These are phyloP conservation scores for Yamagishiella unicocca DNA, from an alignment of 139 green algal genomes.

Conservation along the genomic window DNA sequence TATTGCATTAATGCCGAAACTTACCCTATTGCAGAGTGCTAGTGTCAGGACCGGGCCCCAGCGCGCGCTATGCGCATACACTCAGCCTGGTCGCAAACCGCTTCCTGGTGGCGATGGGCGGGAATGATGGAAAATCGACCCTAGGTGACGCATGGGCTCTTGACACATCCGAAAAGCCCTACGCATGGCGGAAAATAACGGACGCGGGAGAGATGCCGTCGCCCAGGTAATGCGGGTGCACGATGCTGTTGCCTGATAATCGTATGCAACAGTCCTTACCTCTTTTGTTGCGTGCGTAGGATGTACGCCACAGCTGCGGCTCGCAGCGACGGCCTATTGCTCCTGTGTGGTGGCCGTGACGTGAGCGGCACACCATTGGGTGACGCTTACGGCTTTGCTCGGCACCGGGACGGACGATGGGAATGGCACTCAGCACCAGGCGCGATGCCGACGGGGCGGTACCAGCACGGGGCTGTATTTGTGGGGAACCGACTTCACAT, in stretches of 20 bases:
- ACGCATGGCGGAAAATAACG: slow-evolving; percentile 95
- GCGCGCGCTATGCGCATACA: slow-evolving; percentile 96
- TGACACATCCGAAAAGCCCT: slow-evolving; percentile 99
- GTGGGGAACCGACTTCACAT: slow-evolving; percentile 95
- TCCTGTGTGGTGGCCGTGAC: slow-evolving; percentile 96
- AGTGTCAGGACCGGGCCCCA: slow-evolving; percentile 93
- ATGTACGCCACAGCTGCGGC: slow-evolving; percentile 98
- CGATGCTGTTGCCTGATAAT: too few relatives aligned
- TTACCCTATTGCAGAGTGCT: slow-evolving; percentile 82
- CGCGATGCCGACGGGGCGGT: slow-evolving; percentile 90
- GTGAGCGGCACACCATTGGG: slow-evolving; percentile 83
- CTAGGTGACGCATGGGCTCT: slow-evolving; percentile 95
- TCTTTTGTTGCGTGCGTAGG: slow-evolving; percentile 50
- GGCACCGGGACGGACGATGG: slow-evolving; percentile 98
- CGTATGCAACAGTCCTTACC: too few relatives aligned
- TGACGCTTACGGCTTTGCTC: slow-evolving; percentile 95
- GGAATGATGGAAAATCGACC: slow-evolving; percentile 96
- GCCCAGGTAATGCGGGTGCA: slow-evolving; percentile 75
- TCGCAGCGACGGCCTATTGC: slow-evolving; percentile 93
- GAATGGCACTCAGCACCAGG: slow-evolving; percentile 98
- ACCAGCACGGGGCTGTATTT: slow-evolving; percentile 98
- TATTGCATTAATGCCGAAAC: not conserved
- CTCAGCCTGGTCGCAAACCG: slow-evolving; percentile 96
- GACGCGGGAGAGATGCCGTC: slow-evolving; percentile 87
- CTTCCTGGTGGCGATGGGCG: slow-evolving; percentile 97